Percentiles rank a stretch among this genome's conserved stretches.
phyloP scores from a whole-genome alignment of 2,329 filamentous ascomycete species.

The Gaeumannomyces sp. region DNA sequence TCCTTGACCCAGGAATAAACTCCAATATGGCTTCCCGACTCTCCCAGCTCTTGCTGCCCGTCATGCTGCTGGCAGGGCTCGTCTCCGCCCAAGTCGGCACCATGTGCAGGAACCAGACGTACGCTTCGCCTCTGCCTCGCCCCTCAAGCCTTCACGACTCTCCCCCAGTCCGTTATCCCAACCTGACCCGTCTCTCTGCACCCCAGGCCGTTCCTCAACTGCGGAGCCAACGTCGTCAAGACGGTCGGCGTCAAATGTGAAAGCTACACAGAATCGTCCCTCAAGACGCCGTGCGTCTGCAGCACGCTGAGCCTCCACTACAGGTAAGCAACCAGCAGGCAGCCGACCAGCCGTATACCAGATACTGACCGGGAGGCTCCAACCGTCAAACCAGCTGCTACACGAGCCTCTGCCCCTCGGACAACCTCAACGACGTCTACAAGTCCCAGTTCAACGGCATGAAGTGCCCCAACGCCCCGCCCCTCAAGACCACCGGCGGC shows the following conservation, averaged over 20 bases:
- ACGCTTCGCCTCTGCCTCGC: not conserved
- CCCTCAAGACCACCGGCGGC: not conserved
- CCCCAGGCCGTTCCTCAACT: not conserved
- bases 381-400: not conserved
- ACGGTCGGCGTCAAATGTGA: not conserved
- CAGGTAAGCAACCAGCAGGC: not conserved
- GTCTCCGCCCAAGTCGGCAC: not conserved
- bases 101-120: not conserved
- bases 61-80: not conserved
- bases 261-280: not conserved
- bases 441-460: not conserved
- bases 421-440: not conserved
- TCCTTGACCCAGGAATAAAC: not conserved
- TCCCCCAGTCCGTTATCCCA: not conserved
- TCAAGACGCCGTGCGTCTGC: not conserved
- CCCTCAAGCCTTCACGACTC: not conserved
- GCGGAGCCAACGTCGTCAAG: not conserved
- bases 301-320: not conserved
- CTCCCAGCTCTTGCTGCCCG: not conserved
- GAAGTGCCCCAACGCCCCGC: not conserved
- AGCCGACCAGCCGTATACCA: too few relatives aligned
- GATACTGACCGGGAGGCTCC: too few relatives aligned
- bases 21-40: not conserved
- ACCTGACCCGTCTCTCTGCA: too few relatives aligned
- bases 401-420: not conserved